Conservation (phyloP, 371 early-diverging fungal species). For the Rhizomucor miehei region DNA sequence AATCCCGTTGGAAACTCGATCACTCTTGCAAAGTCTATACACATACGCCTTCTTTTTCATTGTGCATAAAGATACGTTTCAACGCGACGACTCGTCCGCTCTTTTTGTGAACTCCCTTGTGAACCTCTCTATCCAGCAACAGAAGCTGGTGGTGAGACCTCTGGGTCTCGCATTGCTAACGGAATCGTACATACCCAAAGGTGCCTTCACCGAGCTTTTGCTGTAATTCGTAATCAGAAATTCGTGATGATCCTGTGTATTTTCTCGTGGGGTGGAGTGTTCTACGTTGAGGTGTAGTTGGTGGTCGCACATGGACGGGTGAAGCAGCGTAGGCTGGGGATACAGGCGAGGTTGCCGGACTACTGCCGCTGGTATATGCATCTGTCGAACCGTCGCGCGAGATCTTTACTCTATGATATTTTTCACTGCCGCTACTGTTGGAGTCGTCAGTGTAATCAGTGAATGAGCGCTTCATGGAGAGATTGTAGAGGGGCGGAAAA, state of each 20-base stretch:
- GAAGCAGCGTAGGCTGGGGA: not conserved
- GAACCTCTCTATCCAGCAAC: constrained; percentile 68
- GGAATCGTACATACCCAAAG: constrained; percentile 70
- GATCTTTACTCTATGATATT: not conserved
- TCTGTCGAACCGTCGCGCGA: constrained; percentile 5
- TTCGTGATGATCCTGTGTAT: constrained; percentile 62
- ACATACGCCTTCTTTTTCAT: constrained; percentile 88
- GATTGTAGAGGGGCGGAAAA: too few relatives aligned
- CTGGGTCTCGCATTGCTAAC: not conserved
- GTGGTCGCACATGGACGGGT: not conserved
- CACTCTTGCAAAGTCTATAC: not conserved
- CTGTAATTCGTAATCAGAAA: constrained; percentile 68
- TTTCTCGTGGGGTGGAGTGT: not conserved
- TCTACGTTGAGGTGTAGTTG: not conserved
- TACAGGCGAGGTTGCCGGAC: constrained; percentile 6
- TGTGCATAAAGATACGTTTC: constrained; percentile 88
- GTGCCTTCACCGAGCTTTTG: constrained; percentile 94
- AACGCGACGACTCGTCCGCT: constrained; percentile 81
- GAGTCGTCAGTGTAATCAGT: constrained; percentile 5
- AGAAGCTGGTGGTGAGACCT: constrained; percentile 4
- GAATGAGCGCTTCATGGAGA: constrained; percentile 14
- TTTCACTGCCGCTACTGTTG: not conserved
- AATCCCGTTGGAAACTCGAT: too few relatives aligned
- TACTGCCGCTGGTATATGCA: not conserved
- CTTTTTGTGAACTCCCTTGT: constrained; percentile 75